A percentile compares a stretch with the other conserved stretches of the same genome.
phyloP scores from a whole-genome alignment of 2,329 filamentous ascomycete genomes.

The Epicoccum sorghinum region DNA sequence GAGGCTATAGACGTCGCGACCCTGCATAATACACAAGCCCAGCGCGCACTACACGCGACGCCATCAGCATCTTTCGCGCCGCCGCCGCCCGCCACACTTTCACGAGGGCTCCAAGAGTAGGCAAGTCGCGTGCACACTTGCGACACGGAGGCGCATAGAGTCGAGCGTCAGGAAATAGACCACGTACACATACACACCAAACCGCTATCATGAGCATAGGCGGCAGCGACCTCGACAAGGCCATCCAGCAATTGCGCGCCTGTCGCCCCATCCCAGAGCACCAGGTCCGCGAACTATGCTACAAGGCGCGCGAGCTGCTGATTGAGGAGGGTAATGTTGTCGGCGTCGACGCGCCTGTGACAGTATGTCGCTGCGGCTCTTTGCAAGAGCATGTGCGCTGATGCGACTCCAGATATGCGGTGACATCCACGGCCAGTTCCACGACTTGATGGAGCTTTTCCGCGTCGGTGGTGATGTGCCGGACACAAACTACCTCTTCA shows the following conservation, averaged over 20 bases:
- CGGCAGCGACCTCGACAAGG: conserved; percentile 76
- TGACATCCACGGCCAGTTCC: conserved; percentile 96
- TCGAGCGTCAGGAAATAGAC: not conserved
- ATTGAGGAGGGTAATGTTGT: conserved; percentile 99
- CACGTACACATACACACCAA: not conserved
- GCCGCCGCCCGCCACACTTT: not conserved
- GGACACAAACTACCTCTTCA: conserved; percentile 96
- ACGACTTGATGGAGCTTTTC: conserved; percentile 96
- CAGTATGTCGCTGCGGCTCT: conserved; percentile 61
- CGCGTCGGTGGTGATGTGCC: conserved; percentile 91
- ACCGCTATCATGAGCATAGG: conserved; percentile 40
- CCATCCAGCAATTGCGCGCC: conserved; percentile 92
- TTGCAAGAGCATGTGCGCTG: not conserved
- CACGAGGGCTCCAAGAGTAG: not conserved
- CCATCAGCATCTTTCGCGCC: not conserved
- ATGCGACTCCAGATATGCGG: conserved; percentile 62
- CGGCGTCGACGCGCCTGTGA: conserved; percentile 91
- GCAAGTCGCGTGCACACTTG: not conserved
- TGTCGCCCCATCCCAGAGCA: conserved; percentile 95
- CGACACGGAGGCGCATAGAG: conserved; percentile 3
- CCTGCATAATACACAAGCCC: not conserved
- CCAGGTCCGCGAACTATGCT: conserved; percentile 94
- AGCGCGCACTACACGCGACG: not conserved
- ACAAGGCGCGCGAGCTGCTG: conserved; percentile 92
- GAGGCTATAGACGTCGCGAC: not conserved